Conservation (phyloP, 768 basidiomycete genomes). For the Lentinula sp. region DNA sequence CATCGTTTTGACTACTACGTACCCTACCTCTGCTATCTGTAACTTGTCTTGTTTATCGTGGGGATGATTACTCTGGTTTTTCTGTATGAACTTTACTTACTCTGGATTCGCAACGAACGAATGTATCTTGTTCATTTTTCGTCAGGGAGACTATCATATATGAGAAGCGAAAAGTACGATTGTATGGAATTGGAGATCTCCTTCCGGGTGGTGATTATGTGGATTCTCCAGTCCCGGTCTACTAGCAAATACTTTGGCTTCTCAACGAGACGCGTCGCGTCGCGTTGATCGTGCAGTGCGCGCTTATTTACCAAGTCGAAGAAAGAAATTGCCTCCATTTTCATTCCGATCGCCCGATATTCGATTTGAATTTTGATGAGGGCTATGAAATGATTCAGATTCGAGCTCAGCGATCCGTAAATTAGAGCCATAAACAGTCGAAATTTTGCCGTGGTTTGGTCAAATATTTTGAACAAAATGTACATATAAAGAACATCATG, state of each 20-base stretch:
- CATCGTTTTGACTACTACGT: background rate
- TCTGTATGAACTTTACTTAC: background rate
- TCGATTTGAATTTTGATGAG: background rate
- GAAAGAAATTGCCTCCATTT: background rate
- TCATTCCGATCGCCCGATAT: background rate
- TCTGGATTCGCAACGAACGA: background rate
- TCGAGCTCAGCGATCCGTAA: slow-evolving; percentile 2
- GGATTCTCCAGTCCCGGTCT: too few relatives aligned
- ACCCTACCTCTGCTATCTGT: background rate
- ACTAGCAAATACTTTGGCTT: too few relatives aligned
- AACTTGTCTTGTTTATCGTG: background rate
- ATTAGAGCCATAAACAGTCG: background rate
- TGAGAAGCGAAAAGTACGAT: too few relatives aligned
- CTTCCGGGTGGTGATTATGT: too few relatives aligned
- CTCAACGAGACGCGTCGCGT: background rate
- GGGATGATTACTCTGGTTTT: background rate
- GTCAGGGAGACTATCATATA: too few relatives aligned
- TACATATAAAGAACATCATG: background rate
- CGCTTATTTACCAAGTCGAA: background rate
- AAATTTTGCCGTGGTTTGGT: background rate
- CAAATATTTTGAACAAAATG: background rate
- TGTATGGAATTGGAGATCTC: too few relatives aligned
- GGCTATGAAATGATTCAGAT: background rate
- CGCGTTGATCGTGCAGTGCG: background rate
- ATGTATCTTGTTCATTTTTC: background rate